Evolutionary conservation across 192 early-diverging fungal species (phyloP).

Genomic region (Pilaira anomala): DNA sequence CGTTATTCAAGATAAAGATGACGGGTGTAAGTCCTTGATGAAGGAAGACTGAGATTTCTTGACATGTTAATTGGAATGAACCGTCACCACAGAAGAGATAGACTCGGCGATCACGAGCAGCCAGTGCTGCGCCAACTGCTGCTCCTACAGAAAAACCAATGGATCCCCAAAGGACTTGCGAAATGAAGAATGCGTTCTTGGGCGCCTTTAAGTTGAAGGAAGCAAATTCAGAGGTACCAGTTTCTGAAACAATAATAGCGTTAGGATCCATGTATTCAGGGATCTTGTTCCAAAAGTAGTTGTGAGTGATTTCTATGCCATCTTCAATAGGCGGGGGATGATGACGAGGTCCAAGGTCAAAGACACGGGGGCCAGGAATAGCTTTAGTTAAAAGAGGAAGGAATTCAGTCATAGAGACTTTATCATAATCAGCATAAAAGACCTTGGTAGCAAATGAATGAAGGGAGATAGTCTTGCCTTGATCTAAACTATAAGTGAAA

Average conservation of each 20-base stretch:
- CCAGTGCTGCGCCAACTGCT: constrained; percentile 43
- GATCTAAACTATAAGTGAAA: constrained; percentile 41
- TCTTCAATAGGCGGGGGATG: constrained; percentile 1
- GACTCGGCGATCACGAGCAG: constrained; percentile 39
- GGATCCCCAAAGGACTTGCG: constrained; percentile 38
- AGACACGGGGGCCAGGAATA: constrained; percentile 3
- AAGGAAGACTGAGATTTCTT: constrained; percentile 49
- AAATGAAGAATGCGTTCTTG: constrained; percentile 33
- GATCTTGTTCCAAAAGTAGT: constrained; percentile 43
- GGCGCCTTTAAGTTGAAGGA: constrained; percentile 36
- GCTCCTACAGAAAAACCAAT: constrained; percentile 39
- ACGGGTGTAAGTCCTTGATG: constrained; percentile 46
- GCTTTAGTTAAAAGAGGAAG: constrained; percentile 22
- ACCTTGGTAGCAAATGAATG: constrained; percentile 40
- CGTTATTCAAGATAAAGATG: constrained; percentile 51
- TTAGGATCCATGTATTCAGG: constrained; percentile 27
- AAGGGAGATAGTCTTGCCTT: constrained; percentile 35
- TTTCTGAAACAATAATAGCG: constrained; percentile 41
- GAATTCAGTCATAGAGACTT: constrained; percentile 40
- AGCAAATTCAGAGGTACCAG: constrained; percentile 47
- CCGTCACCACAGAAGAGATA: constrained; percentile 50
- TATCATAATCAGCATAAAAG: constrained; percentile 38
- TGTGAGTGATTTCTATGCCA: constrained; percentile 34
- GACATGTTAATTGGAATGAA: constrained; percentile 48
- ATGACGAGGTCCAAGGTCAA: constrained; percentile 2